Evolutionary conservation across 2,329 filamentous ascomycete genomes (phyloP).

Genomic region (Coccinonectria pachysandricola): DNA sequence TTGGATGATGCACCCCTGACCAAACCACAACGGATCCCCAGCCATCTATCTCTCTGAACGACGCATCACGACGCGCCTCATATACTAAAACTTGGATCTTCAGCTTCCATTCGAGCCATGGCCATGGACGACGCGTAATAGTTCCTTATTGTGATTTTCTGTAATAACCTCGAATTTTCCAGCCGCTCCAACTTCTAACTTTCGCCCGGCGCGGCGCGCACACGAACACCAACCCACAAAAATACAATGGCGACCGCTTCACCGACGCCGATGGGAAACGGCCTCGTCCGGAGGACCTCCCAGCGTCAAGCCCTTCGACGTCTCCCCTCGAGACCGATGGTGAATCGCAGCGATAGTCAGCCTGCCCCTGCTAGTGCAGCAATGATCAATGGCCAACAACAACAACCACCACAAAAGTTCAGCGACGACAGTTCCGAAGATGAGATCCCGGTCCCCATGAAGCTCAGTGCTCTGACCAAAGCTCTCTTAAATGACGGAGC

Average conservation of each 20-base stretch:
- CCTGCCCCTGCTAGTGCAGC: slow-evolving; percentile 21
- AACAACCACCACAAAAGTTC: slow-evolving; percentile 37
- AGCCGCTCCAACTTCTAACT: no score
- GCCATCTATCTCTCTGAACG: slow-evolving; percentile 12
- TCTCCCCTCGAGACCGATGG: slow-evolving; percentile 34
- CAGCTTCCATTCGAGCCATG: slow-evolving; percentile 27
- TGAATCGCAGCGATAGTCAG: slow-evolving; percentile 37
- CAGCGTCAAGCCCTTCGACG: slow-evolving; percentile 45
- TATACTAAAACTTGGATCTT: slow-evolving; percentile 25
- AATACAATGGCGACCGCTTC: slow-evolving; percentile 42
- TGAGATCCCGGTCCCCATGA: slow-evolving; percentile 83
- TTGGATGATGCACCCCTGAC: slow-evolving; percentile 18
- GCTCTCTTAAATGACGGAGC: slow-evolving; percentile 62
- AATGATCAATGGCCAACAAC: slow-evolving; percentile 22
- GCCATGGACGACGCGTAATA: slow-evolving; percentile 30
- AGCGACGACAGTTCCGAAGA: slow-evolving; percentile 84
- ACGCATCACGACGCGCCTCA: slow-evolving; percentile 23
- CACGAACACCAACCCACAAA: no score
- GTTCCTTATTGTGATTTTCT: no score
- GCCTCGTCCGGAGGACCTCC: slow-evolving; percentile 42
- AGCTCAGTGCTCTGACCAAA: slow-evolving; percentile 86
- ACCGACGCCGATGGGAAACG: slow-evolving; percentile 44
- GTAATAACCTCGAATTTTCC: no score
- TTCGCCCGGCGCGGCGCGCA: no score
- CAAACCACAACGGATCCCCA: slow-evolving; percentile 19